Evolutionary conservation across 805 yeast genomes (phyloP).

Genomic region (Brettanomyces naardenensis): DNA sequence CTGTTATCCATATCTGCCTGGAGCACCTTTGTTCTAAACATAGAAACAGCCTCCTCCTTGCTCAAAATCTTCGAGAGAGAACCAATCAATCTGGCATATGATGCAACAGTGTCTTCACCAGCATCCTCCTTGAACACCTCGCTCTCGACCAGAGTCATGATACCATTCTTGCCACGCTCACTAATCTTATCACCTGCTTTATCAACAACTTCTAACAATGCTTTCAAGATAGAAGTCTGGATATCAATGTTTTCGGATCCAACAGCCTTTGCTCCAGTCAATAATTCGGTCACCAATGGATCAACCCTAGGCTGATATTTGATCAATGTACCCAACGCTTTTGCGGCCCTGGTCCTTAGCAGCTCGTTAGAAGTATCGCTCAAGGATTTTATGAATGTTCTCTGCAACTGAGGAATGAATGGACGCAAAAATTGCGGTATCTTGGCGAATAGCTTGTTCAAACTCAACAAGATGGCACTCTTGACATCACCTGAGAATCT

Average conservation of each 20-base stretch:
- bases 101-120: conserved; percentile 55
- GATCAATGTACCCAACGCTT: conserved; percentile 81
- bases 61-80: conserved; percentile 63
- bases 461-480: conserved; percentile 84
- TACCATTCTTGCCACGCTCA: conserved; percentile 60
- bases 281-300: conserved; percentile 79
- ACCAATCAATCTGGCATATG: conserved; percentile 75
- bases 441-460: conserved; percentile 68
- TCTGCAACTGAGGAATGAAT: conserved; percentile 92
- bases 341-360: conserved; percentile 78
- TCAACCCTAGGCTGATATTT: conserved; percentile 90
- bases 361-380: conserved; percentile 68
- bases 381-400: conserved; percentile 90
- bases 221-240: conserved; percentile 78
- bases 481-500: conserved; percentile 86
- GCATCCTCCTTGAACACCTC: conserved; percentile 36
- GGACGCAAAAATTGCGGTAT: conserved; percentile 91
- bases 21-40: conserved; percentile 53
- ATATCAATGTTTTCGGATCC: conserved; percentile 49
- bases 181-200: conserved; percentile 75
- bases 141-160: conserved; percentile 67
- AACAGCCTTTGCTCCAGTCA: conserved; percentile 62
- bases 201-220: conserved; percentile 71
- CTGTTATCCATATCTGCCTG: conserved; percentile 30
- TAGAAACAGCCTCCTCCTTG: conserved; percentile 52